Base-by-base conservation (phyloP, 768 basidiomycete genomes). In the Leucogyrophana mollusca region DNA sequence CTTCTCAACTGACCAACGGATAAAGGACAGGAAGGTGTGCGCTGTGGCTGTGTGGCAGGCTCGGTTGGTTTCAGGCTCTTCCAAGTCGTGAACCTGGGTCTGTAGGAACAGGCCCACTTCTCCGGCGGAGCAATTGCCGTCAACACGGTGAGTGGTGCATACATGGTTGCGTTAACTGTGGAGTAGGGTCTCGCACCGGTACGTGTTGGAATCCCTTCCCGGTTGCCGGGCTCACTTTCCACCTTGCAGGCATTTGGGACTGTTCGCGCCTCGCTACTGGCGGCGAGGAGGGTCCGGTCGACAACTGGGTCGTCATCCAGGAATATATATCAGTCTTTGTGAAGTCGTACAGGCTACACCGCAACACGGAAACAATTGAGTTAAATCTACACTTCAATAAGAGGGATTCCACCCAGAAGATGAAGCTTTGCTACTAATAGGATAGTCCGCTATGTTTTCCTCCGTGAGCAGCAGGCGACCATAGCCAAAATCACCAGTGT, bases 81-180 rank as follows among this genome's bases (percentile, higher is more conserved):
- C n/a, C n/a, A n/a, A n/a, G n/a, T n/a, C n/a, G n/a, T n/a, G 4
- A 6, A 6, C 20, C 16, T 40, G 27, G 24, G 27, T 27, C 10
- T n/a, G 37, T 41, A 83, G 76, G 70, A 67, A n/a, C n/a, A n/a
- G 49, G 62, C 85, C 53, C 76, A 68, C 54, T 83, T 85, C 56
- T 54, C 60, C 37, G 47, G 66, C 4, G 61, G 66, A 1, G 59
- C 61, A 34, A 81, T 70, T 30, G 68, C 61, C 0, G 58, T 85
- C 38, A 51, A 64, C 0, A 78, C 83, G 18, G 54, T 40, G 22
- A 67, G 60, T 43, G 57, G 58, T 20, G 83, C 78, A 3, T 47
- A 72, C 44, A 67, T 60, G 36, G 73, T 80, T 34, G 76, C 74
- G 72, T 83, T 3, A 76, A 83, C 56, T 85, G 83, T 53, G 83